Base-by-base conservation (phyloP, 1,139 yeast species). In the Lodderomyces margitis region DNA sequence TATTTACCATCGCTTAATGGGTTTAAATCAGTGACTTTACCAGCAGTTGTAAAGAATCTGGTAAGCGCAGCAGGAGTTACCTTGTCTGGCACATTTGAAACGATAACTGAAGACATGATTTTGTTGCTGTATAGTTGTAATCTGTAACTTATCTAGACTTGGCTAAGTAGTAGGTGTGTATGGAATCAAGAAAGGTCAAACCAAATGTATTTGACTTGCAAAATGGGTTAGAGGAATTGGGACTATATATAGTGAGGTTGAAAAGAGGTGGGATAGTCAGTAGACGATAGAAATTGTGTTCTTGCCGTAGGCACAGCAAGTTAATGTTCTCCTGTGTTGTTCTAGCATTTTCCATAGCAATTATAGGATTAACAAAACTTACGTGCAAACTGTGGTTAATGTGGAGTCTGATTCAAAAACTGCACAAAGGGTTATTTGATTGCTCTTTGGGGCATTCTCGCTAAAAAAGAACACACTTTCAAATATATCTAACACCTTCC, bases 21-120 rank as follows among this genome's bases (percentile, higher is more conserved):
- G 2, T 12, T 36, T 15, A 47, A 28, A 9, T 41, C 35, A 17
- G 37, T 66, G 48, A 85, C 77, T 49, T 75, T 75, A 14, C 95
- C 95, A 57, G 94, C 84, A 59, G 85, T 85, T 30, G 85, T 70
- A 62, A 86, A 85, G 65, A 86, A 87, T 47, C 83, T 87, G 40
- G 69, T 64, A 34, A 87, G 63, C 55, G 83, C 81, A 37, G 72
- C 72, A 43, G 75, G 69, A 14, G 81, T 58, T 37, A 83, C 76
- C 50, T 67, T 64, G 32, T 71, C 54, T 5, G 66, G 54, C 27
- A 89, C 72, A 47, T 81, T 75, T 19, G 82, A 74, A 19, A 82
- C 91, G 42, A 76, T 69, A 38, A 83, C 64, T 6, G 75, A 55
- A 15, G 75, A 59, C 72, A 64, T 71, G 33, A 37, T 48, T 12